Base-by-base conservation (phyloP, 331 rosid species). In the Arachis monticola region DNA sequence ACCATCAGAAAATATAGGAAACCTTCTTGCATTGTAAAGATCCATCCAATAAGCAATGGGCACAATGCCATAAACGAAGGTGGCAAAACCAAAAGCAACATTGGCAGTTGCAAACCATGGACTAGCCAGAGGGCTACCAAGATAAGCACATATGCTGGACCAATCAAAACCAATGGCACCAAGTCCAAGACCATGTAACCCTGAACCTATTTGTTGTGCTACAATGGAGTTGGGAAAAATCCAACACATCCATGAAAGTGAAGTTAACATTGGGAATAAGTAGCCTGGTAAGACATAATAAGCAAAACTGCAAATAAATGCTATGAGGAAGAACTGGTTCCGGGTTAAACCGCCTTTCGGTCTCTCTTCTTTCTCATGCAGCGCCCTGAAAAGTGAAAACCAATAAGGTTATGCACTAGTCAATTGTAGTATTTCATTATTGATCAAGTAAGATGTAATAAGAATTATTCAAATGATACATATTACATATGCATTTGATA, bases 51-150 rank as follows among this genome's bases (percentile, higher is more conserved):
- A 89, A 73, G 93, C 82, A 47, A 77, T 22, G 0, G 97, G 97
- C 8, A 74, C 81, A 9, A 89, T 52, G 78, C 82, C 78, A 72
- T 92, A 92, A 81, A 83, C 62, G 60, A 89, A 63, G 62, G 85
- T 48, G 64, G 55, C 76, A 85, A 85, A 92, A 66, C 96, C 96
- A 70, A 72, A 89, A 57, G 97, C 92, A 55, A 92, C 38, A 40
- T 92, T 92, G 38, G 88, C 97, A 0, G 93, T 92, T 7, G 97
- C 97, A 70, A 92, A 92, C 97, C 97, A 92, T 8, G 97, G 97
- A 82, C 96, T 92, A 6, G 97, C 97, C 22, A 92, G 73, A 1
- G 97, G 96, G 79, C 96, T 92, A 10, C 88, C 89, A 35, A 92
- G 92, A 75, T 92, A 92, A 10, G 97, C 74, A 66, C 87, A 84